Evolutionary conservation across 148 eudicot genomes (phyloP), one percentile per base, ranked within the genome.

Genomic region (Amaranthus palmeri): DNA sequence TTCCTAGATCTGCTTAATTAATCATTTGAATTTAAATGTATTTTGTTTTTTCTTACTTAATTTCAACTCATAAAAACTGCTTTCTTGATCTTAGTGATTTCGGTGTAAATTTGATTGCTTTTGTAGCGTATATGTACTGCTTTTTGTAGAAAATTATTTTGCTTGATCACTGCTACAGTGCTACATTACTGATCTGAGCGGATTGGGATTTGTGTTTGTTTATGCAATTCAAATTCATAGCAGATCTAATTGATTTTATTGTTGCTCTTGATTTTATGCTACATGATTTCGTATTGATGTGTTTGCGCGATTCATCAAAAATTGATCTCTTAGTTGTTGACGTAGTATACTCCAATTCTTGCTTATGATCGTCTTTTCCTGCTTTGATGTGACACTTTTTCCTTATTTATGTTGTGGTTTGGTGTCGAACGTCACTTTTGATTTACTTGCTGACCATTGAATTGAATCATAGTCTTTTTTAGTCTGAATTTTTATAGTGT

Each of bases 1-100:
- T 72, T 68, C 49, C n/a, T 72, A 72, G 80, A 78, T 78, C 76
- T 78, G 67, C 36, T 71, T 55, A 56, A 36, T 76, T 65, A 17
- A 36, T 54, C 58, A 10, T 46, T 5, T 0, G 25, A 49, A 48
- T 58, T 74, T 50, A 47, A 67, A 55, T 67, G 59, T 0, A 25
- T 25, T 25, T 25, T 25, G 36, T 25, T 25, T 25, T 25, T 25
- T 25, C 36, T 25, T 25, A 25, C 36, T 25, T 25, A 25, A 25
- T 25, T 25, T 25, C 36, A 25, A 25, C 36, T 25, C 36, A 0
- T 25, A 25, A 25, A 25, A 25, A 25, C 36, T 25, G 36, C 61
- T 6, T 14, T 48, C 47, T 8, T 72, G 75, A 71, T 72, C 66
- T 77, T 40, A 65, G 43, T 52, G 10, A 46, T 59, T 72, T 36